phyloP scores from a whole-genome alignment of 1,284 basidiomycete genomes.

The Phenoliferia sp. region DNA sequence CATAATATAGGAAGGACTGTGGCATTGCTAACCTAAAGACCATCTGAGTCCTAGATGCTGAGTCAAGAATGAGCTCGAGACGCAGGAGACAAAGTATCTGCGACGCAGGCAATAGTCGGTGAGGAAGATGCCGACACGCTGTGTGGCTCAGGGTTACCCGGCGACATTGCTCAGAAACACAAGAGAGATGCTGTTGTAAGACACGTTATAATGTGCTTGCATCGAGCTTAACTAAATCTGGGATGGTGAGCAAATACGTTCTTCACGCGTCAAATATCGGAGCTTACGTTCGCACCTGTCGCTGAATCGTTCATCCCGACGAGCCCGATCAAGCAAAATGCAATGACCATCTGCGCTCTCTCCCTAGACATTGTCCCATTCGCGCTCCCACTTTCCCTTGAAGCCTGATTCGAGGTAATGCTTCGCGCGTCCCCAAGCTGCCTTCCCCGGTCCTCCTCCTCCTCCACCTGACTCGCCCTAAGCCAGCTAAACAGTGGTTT shows the following conservation, averaged over 20 bases:
- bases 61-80: slow-evolving; percentile 20
- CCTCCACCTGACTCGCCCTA: background rate
- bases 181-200: slow-evolving; percentile 23
- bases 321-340: slow-evolving; percentile 23
- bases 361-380: slow-evolving; percentile 9
- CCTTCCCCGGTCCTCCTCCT: background rate
- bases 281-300: slow-evolving; percentile 19
- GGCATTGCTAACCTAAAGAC: background rate
- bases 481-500: background rate
- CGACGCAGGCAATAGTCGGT: background rate
- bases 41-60: slow-evolving; percentile 22
- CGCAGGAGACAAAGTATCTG: slow-evolving; percentile 23
- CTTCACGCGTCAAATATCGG: background rate
- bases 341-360: slow-evolving; percentile 12
- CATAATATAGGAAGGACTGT: too few relatives aligned
- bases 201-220: slow-evolving; percentile 24
- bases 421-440: background rate
- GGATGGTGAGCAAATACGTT: background rate
- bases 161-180: slow-evolving; percentile 22
- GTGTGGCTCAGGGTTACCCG: background rate
- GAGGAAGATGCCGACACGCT: background rate
- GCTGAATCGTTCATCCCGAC: slow-evolving; percentile 21
- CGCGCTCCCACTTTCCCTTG: too few relatives aligned
- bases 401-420: too few relatives aligned
- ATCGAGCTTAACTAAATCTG: slow-evolving; percentile 14